phyloP scores from a whole-genome alignment of 495 filamentous ascomycete species.

The Hyaloscypha bicolor region DNA sequence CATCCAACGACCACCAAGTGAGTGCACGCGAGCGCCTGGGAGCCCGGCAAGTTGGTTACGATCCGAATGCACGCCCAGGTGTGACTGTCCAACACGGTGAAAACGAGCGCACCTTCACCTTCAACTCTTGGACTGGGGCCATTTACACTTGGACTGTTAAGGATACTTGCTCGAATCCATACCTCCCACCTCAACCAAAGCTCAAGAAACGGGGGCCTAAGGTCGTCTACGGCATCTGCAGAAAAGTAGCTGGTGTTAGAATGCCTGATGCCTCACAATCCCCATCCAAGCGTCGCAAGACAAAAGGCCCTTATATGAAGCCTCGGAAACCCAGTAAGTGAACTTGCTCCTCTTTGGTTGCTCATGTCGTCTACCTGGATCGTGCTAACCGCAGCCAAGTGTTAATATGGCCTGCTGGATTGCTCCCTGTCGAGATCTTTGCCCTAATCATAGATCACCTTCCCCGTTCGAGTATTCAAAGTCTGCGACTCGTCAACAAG shows the following conservation, averaged over 20 bases:
- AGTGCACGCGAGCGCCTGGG: no score
- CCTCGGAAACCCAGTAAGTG: neutral
- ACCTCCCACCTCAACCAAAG: no score
- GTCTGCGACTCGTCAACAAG: conserved; percentile 53
- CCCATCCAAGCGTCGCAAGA: conserved; percentile 25
- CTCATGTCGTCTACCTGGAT: neutral
- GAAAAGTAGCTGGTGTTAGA: neutral
- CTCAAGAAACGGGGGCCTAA: no score
- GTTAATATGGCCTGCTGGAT: conserved; percentile 40
- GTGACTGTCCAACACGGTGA: no score
- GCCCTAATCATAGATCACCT: conserved; percentile 46
- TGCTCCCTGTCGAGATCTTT: conserved; percentile 55
- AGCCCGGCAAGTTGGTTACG: no score
- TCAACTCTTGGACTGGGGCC: no score
- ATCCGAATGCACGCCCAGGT: no score
- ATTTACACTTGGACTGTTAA: no score
- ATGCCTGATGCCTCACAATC: conserved; percentile 19
- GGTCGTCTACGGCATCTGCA: neutral
- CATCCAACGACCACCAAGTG: no score
- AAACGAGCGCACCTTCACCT: no score
- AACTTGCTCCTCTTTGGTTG: conserved; percentile 1
- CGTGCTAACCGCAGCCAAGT: neutral
- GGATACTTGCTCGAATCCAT: no score
- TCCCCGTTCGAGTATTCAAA: conserved; percentile 48
- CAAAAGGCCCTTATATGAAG: conserved; percentile 21